A percentile compares a stretch with the other conserved stretches of the same genome.
phyloP scores from a whole-genome alignment of 2,329 filamentous ascomycete genomes.

The Colletotrichum liaoningense region DNA sequence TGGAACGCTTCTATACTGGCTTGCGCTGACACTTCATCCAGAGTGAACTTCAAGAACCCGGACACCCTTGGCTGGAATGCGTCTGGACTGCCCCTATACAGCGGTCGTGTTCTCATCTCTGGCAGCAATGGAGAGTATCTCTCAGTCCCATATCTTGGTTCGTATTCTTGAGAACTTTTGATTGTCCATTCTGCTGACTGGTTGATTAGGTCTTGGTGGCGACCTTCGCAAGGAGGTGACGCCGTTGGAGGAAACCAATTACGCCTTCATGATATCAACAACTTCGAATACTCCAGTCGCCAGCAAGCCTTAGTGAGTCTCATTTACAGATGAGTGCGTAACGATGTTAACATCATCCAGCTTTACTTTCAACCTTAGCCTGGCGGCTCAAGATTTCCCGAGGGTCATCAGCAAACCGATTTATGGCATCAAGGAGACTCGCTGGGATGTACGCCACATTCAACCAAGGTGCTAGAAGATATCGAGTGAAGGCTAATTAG shows the following conservation, averaged over 20 bases:
- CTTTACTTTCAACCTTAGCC: slow-evolving; percentile 71
- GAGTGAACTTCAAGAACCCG: slow-evolving; percentile 44
- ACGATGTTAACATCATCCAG: background rate
- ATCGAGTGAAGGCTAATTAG: too few species aligned
- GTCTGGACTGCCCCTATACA: slow-evolving; percentile 45
- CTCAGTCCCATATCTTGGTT: slow-evolving; percentile 46
- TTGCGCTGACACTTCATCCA: slow-evolving; percentile 35
- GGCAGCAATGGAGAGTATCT: slow-evolving; percentile 46
- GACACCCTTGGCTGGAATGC: slow-evolving; percentile 40
- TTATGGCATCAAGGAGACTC: slow-evolving; percentile 38
- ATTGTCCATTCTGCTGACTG: fast-evolving
- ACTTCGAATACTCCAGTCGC: too few species aligned
- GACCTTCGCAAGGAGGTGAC: slow-evolving; percentile 38
- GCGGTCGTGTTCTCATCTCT: slow-evolving; percentile 46
- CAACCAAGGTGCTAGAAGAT: too few species aligned
- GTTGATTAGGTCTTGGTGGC: slow-evolving; percentile 34
- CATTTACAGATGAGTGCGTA: too few species aligned
- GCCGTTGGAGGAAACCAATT: slow-evolving; percentile 2
- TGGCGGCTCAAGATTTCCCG: slow-evolving; percentile 53
- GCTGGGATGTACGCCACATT: slow-evolving; percentile 35
- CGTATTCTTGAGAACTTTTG: background rate
- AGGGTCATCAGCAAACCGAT: slow-evolving; percentile 35
- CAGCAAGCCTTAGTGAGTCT: too few species aligned
- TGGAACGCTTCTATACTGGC: too few species aligned
- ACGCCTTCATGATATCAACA: too few species aligned